Evolutionary conservation across 257 asterid genomes (phyloP).

Genomic region (Fraxinus anomala): DNA sequence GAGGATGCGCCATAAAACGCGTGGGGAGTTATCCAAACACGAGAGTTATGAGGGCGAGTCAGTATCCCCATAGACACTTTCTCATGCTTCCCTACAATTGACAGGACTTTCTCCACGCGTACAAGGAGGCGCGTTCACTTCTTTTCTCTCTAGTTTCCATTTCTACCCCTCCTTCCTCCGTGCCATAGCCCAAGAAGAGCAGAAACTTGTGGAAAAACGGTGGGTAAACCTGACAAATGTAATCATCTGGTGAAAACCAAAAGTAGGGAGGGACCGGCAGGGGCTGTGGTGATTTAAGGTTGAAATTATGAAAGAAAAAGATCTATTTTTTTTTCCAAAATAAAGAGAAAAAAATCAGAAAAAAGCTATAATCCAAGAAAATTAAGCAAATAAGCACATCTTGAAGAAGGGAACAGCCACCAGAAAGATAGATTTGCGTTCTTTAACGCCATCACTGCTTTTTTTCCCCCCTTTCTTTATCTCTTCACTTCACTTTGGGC

Average conservation of each 20-base stretch:
- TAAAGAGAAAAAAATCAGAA: background rate
- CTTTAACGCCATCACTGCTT: background rate
- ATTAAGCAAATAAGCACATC: background rate
- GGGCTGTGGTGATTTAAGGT: background rate
- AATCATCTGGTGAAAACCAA: conserved; percentile 28
- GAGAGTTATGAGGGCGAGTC: background rate
- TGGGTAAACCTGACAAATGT: background rate
- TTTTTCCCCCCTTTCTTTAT: conserved; percentile 5
- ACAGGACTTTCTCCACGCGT: conserved; percentile 16
- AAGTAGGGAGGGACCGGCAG: conserved; percentile 2
- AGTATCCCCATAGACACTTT: conserved; percentile 1
- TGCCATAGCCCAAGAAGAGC: background rate
- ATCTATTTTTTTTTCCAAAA: too few species aligned
- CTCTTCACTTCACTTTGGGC: conserved; percentile 28
- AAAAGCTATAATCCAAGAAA: background rate
- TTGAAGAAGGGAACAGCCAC: conserved; percentile 5
- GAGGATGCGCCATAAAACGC: background rate
- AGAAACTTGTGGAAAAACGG: background rate
- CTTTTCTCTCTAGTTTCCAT: conserved; percentile 15
- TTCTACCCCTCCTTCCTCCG: conserved; percentile 1
- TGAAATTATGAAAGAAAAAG: background rate
- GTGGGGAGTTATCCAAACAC: background rate
- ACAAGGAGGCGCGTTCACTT: background rate
- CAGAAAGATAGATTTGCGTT: conserved; percentile 10
- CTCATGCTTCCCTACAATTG: conserved; percentile 5